phyloP scores from a whole-genome alignment of 1,139 yeast species.

The Arxiozyma bovina region DNA sequence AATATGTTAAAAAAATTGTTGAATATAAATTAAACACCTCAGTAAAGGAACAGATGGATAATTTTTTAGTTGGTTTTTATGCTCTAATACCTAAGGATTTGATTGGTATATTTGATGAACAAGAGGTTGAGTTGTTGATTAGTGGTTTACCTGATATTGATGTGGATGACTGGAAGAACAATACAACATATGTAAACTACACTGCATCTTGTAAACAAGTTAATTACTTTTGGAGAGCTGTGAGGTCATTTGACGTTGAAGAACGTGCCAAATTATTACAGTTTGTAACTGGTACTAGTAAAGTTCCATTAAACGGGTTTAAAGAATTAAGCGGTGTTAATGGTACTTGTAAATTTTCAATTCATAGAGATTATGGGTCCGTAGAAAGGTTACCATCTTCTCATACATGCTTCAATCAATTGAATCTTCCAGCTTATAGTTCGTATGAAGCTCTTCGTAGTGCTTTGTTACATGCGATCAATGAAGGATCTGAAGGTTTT shows the following conservation, averaged over 20 bases:
- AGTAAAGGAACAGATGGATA: constrained; percentile 80
- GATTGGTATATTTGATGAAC: constrained; percentile 86
- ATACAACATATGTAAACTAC: constrained; percentile 76
- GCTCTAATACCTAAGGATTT: constrained; percentile 85
- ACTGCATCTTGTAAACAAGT: constrained; percentile 79
- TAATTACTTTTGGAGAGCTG: constrained; percentile 98
- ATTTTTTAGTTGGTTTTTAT: constrained; percentile 80
- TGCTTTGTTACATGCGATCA: constrained; percentile 72
- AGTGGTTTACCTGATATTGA: constrained; percentile 96
- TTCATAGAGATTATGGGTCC: constrained; percentile 83
- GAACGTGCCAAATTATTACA: constrained; percentile 90
- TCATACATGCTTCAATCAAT: constrained; percentile 93
- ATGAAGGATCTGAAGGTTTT: constrained; percentile 95
- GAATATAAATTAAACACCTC: constrained; percentile 80
- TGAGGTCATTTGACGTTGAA: constrained; percentile 85
- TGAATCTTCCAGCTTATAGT: constrained; percentile 89
- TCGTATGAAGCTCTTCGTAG: constrained; percentile 79
- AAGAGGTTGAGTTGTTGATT: constrained; percentile 83
- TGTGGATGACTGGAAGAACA: constrained; percentile 89
- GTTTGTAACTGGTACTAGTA: constrained; percentile 95
- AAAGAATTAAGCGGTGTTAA: constrained; percentile 82
- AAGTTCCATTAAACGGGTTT: constrained; percentile 92
- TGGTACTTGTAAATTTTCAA: constrained; percentile 79
- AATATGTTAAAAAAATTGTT: constrained; percentile 76
- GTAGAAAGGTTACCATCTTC: constrained; percentile 87